These are phyloP conservation scores for Trametes hirsuta DNA, from an alignment of 1,284 basidiomycete species.

Conservation along the genomic window DNA sequence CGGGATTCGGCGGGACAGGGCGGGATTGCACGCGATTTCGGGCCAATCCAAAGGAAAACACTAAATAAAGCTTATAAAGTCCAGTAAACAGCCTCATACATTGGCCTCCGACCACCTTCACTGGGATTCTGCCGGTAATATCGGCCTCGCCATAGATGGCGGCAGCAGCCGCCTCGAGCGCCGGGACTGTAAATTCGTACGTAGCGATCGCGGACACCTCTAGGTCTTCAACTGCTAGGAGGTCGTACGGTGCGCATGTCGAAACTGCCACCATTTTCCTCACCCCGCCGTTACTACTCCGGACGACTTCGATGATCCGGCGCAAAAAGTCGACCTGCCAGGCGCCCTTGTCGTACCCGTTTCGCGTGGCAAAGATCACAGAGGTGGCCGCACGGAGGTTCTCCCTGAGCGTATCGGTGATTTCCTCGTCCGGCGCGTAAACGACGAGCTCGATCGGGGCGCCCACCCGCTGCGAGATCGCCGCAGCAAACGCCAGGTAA, in stretches of 20 bases:
- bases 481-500: conserved; percentile 51
- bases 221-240: conserved; percentile 35
- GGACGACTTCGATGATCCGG: conserved; percentile 31
- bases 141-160: conserved; percentile 48
- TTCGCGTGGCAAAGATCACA: conserved; percentile 60
- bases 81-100: too few species aligned
- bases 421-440: conserved; percentile 40
- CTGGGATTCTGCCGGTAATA: conserved; percentile 44
- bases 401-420: conserved; percentile 24
- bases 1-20: too few species aligned
- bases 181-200: conserved; percentile 60
- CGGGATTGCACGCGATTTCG: too few species aligned
- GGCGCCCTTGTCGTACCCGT: conserved; percentile 48
- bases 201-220: conserved; percentile 44
- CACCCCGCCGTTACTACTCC: not conserved
- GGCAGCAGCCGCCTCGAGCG: conserved; percentile 46
- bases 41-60: too few species aligned
- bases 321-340: conserved; percentile 58
- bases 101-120: conserved; percentile 20
- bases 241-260: conserved; percentile 66
- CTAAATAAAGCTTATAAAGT: too few species aligned
- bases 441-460: conserved; percentile 47
- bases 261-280: conserved; percentile 50
- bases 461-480: conserved; percentile 38
- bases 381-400: conserved; percentile 30